phyloP scores from a whole-genome alignment of 345 rosid species.

The Crucihimalaya himalaica region DNA sequence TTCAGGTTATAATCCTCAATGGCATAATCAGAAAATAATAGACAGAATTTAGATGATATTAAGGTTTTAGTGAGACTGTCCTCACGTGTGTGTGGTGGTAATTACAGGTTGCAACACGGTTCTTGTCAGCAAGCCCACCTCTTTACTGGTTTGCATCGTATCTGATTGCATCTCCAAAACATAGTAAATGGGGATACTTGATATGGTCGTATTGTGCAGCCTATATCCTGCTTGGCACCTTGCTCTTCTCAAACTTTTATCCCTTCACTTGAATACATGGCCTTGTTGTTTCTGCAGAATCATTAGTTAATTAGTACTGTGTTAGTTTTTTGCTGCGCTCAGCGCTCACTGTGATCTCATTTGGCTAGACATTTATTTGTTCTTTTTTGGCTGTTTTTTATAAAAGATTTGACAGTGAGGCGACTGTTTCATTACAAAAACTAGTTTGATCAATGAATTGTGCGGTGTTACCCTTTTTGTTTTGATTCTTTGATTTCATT shows the following conservation, averaged over 20 bases:
- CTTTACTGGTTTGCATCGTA: constrained; percentile 87
- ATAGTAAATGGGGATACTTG: constrained; percentile 57
- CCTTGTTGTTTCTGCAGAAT: constrained; percentile 7
- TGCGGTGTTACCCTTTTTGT: not conserved
- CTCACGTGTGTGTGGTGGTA: constrained; percentile 20
- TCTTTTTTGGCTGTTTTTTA: constrained; percentile 15
- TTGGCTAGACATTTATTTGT: constrained; percentile 15
- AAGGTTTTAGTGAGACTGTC: constrained; percentile 9
- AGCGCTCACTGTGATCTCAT: constrained; percentile 3
- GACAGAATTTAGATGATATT: not conserved
- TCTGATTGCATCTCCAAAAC: constrained; percentile 43
- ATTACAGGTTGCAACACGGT: constrained; percentile 83
- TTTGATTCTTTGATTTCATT: not conserved
- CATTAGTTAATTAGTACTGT: not conserved
- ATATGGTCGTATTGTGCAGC: constrained; percentile 75
- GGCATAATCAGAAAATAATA: not conserved
- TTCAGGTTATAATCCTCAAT: constrained; percentile 59
- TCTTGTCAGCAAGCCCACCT: constrained; percentile 85
- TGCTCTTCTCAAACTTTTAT: constrained; percentile 86
- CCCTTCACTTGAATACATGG: constrained; percentile 68
- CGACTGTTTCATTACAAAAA: not conserved
- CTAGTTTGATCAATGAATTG: not conserved
- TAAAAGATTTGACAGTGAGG: constrained; percentile 4
- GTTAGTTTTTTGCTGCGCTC: constrained; percentile 8
- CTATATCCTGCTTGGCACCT: constrained; percentile 75